Base-by-base conservation (phyloP, 2,329 filamentous ascomycete genomes). In the Polychaeton citri region DNA sequence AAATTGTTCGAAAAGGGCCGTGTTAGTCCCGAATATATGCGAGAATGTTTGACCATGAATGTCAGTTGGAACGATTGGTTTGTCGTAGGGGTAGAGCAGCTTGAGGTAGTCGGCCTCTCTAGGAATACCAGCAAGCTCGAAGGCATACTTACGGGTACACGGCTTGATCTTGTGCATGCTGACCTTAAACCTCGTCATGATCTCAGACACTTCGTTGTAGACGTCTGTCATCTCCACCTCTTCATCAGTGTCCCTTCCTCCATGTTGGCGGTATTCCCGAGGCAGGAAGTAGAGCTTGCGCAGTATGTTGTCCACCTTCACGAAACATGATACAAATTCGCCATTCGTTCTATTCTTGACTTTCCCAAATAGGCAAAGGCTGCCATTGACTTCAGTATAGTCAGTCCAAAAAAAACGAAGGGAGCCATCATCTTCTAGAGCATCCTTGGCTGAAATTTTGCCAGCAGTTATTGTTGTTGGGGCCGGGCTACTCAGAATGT, bases 371-470 rank as follows among this genome's bases (percentile, higher is more conserved):
- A 98, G 71, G 57, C 86, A 96, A 7, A 98, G 66, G 47, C 79
- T 90, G 40, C 88, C 88, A 50, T 87, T 86, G 54, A 94, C 68
- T 55, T 98, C 90, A 1, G 81, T 85, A 53, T 94, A 98, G 59
- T 98, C 90, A 6, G 83, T 81, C 90, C 90, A 98, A 64, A 95
- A 98, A 65, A 98, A 85, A 47, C 80, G 79, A 19, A 98, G 68
- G 48, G 82, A 92, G 21, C 88, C 90, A 52, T 98, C 87, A 43
- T 83, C 77, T 57, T 96, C 88, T n/a, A 93, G 63, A n/a, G 83
- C 86, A 58, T 93, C 81, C 43, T 81, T 74, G 39, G 83, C 71
- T 44, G 80, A 76, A 33, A 95, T 71, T 60, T 96, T 98, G 28
- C 86, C 86, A 44, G 83, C 73, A 6, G 65, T 69, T 18, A 66